A percentile compares a stretch with the other conserved stretches of the same genome.
Evolutionary conservation across 345 rosid species (phyloP).

Genomic region (Dipteronia sinensis): DNA sequence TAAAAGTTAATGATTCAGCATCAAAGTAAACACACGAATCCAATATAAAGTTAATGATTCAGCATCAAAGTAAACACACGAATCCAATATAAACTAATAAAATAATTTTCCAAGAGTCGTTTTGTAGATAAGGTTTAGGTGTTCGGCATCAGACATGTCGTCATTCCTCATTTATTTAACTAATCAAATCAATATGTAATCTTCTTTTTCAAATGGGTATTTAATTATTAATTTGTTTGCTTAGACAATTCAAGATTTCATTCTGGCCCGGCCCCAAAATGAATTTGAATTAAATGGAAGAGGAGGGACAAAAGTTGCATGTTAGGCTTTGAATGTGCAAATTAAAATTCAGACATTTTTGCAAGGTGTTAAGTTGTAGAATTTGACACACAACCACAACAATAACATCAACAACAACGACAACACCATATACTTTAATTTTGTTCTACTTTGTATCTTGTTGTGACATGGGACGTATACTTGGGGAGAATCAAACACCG

Average conservation of each 20-base stretch:
- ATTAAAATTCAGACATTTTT: not conserved
- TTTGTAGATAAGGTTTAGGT: constrained; percentile 16
- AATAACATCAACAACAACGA: not conserved
- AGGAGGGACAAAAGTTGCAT: accelerated
- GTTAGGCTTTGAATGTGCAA: not conserved
- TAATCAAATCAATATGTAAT: too few relatives aligned
- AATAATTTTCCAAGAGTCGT: not conserved
- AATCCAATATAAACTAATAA: not conserved
- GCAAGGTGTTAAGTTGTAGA: not conserved
- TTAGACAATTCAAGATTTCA: not conserved
- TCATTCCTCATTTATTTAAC: not conserved
- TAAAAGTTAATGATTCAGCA: not conserved
- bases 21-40: not conserved
- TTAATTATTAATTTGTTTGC: too few relatives aligned
- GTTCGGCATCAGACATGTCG: constrained; percentile 11
- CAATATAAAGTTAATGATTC: not conserved
- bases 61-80: not conserved
- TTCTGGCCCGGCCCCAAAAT: not conserved
- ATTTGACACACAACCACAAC: not conserved
- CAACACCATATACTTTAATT: not conserved
- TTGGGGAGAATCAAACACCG: not conserved
- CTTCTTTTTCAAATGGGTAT: too few relatives aligned
- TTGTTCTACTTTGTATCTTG: not conserved
- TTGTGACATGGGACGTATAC: not conserved
- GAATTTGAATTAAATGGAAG: not conserved